Evolutionary conservation across 805 yeast species (phyloP).

Genomic region (Cyberlindnera bimundalis): DNA sequence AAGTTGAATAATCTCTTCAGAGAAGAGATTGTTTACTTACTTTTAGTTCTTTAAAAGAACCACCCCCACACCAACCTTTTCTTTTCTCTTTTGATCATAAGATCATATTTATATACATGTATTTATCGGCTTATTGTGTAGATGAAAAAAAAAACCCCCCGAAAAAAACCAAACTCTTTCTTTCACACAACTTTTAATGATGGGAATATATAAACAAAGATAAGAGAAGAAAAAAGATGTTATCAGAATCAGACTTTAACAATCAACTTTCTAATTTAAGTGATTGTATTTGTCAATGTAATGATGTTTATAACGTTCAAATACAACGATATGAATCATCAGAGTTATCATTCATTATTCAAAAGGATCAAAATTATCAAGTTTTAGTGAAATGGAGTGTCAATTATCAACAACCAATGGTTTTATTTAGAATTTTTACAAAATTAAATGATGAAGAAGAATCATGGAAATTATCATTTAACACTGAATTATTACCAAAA

Average conservation of each 20-base stretch:
- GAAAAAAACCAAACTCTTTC: too few species aligned
- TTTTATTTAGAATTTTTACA: slow-evolving; percentile 10
- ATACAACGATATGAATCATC: not conserved
- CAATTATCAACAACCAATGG: slow-evolving; percentile 15
- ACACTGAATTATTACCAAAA: not conserved
- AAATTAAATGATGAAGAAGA: slow-evolving; percentile 1
- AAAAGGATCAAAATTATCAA: too few species aligned
- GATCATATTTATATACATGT: slow-evolving; percentile 2
- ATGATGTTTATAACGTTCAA: not conserved
- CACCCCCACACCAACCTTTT: too few species aligned
- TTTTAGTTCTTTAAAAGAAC: not conserved
- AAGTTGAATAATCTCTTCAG: too few species aligned
- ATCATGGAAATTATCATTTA: slow-evolving; percentile 4
- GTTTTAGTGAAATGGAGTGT: slow-evolving; percentile 1
- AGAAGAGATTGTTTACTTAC: not conserved
- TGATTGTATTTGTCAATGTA: not conserved
- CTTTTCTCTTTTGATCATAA: not conserved
- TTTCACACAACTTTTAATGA: too few species aligned
- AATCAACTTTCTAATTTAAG: not conserved
- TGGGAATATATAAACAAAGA: too few species aligned
- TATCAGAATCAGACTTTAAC: not conserved
- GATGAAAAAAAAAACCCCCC: too few species aligned
- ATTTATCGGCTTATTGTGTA: not conserved
- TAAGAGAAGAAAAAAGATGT: not conserved
- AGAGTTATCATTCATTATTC: too few species aligned